Evolutionary conservation across 2,329 filamentous ascomycete species (phyloP).

Genomic region (Coccinonectria pachysandricola): DNA sequence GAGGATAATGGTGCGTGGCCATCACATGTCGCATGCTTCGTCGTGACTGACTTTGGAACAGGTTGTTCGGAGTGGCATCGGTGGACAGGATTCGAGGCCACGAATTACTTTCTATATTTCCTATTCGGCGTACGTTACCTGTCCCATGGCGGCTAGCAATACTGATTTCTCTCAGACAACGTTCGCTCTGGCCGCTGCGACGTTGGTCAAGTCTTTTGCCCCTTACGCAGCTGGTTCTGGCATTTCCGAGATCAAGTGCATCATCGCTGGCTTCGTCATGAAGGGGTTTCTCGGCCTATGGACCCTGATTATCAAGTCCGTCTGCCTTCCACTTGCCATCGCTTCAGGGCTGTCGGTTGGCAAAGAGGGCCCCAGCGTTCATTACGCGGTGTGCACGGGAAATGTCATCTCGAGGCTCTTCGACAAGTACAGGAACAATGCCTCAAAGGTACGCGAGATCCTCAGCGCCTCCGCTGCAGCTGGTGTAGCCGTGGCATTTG

Average conservation of each 20-base stretch:
- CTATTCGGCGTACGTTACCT: constrained; percentile 57
- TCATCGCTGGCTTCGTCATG: constrained; percentile 98
- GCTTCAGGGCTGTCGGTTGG: constrained; percentile 89
- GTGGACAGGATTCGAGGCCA: constrained; percentile 68
- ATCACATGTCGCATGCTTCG: not conserved
- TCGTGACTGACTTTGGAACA: constrained; percentile 21
- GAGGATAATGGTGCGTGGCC: constrained; percentile 60
- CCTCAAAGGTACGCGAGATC: constrained; percentile 90
- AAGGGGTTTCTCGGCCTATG: constrained; percentile 90
- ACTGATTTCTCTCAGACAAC: constrained; percentile 40
- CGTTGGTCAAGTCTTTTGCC: constrained; percentile 80
- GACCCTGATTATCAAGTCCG: constrained; percentile 89
- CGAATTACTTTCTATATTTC: constrained; percentile 86
- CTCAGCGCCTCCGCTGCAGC: constrained; percentile 89
- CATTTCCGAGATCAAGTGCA: constrained; percentile 98
- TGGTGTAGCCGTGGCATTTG: constrained; percentile 92
- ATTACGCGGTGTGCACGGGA: constrained; percentile 94
- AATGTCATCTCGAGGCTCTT: constrained; percentile 94
- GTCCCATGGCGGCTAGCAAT: not conserved
- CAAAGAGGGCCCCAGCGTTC: constrained; percentile 97
- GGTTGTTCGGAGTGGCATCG: constrained; percentile 80
- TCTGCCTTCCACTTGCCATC: constrained; percentile 83
- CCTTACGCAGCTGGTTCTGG: constrained; percentile 94
- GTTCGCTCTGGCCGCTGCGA: constrained; percentile 75
- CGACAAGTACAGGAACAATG: constrained; percentile 82